phyloP scores from a whole-genome alignment of 1,284 basidiomycete species.

The Ganoderma meredithae region DNA sequence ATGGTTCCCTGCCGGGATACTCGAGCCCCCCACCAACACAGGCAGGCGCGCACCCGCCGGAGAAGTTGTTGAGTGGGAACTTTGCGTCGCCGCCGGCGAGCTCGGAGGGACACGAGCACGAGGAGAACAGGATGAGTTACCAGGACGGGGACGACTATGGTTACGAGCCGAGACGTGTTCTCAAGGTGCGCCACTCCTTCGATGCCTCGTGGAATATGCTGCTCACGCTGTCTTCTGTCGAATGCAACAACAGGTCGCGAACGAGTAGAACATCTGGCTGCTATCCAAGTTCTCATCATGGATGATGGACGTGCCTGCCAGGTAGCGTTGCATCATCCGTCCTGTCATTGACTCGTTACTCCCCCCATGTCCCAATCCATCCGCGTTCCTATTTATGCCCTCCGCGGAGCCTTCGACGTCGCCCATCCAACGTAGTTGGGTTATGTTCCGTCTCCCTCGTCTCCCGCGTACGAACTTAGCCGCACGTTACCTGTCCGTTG shows the following conservation, averaged over 20 bases:
- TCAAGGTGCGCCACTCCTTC: conserved; percentile 48
- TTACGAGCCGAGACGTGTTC: conserved; percentile 45
- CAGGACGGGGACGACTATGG: conserved; percentile 49
- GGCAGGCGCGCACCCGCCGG: conserved; percentile 23
- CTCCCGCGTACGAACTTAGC: neutral
- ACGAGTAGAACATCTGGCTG: conserved; percentile 23
- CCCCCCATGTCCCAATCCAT: neutral
- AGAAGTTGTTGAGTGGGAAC: conserved; percentile 32
- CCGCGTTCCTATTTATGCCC: conserved; percentile 13
- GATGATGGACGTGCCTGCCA: conserved; percentile 13
- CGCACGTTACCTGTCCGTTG: neutral
- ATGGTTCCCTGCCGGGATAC: conserved; percentile 8
- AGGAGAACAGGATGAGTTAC: conserved; percentile 40
- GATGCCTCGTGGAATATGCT: neutral
- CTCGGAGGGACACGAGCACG: conserved; percentile 39
- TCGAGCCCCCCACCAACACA: conserved; percentile 25
- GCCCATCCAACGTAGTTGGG: neutral
- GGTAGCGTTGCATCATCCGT: conserved; percentile 19
- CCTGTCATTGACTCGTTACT: conserved; percentile 31
- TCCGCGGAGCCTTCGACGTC: neutral
- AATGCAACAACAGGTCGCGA: conserved; percentile 29
- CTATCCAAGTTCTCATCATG: conserved; percentile 4
- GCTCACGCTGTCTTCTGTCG: neutral
- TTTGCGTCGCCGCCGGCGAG: conserved; percentile 39
- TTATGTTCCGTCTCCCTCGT: neutral